Conservation (phyloP, 129 eudicot genomes). For the Pittosporum tobira region DNA sequence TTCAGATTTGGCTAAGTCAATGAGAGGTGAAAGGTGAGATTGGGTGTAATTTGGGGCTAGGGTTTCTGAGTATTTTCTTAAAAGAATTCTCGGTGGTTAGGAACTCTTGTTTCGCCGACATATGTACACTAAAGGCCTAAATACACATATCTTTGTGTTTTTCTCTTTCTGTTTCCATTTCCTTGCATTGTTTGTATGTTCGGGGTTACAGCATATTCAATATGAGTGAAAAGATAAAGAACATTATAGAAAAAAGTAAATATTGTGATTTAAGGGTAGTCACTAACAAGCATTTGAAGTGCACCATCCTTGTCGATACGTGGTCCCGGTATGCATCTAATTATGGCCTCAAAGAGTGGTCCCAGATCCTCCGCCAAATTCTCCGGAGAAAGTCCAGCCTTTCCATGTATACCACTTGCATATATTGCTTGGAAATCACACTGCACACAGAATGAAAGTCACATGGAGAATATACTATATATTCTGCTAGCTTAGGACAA, state of each 20-base stretch:
- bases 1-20: no score
- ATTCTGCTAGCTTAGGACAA: neutral
- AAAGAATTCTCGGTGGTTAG: no score
- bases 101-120: no score
- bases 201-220: no score
- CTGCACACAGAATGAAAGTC: conserved; percentile 30
- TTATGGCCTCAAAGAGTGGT: conserved; percentile 83
- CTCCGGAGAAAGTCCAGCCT: conserved; percentile 89
- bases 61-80: no score
- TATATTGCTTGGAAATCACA: conserved; percentile 97
- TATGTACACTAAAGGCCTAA: no score
- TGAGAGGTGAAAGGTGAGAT: no score
- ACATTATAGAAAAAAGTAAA: neutral
- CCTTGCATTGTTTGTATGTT: no score
- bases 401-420: conserved; percentile 89
- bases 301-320: conserved; percentile 76
- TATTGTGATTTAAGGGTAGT: conserved; percentile 1
- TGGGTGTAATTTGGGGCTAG: no score
- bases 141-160: no score
- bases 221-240: neutral
- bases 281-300: conserved; percentile 97
- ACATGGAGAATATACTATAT: neutral
- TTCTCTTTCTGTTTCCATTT: no score
- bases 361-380: conserved; percentile 88
- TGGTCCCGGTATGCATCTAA: conserved; percentile 96